These are phyloP conservation scores for Catunica adiposa DNA, from an alignment of 2,329 filamentous ascomycete genomes.

Conservation along the genomic window DNA sequence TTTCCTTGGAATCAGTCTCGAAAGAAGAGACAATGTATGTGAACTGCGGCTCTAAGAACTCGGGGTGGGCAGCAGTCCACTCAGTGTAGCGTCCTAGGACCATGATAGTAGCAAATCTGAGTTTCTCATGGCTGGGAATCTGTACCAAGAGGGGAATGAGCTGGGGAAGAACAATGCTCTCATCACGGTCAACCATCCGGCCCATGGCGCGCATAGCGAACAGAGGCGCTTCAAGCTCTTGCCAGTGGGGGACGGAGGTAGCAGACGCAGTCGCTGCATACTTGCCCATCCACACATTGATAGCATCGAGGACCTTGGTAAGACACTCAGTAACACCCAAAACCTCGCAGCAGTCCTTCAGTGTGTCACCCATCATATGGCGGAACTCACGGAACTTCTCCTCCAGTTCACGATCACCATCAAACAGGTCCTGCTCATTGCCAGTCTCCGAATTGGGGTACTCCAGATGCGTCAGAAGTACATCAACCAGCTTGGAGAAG, in stretches of 20 bases:
- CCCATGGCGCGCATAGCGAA: constrained; percentile 95
- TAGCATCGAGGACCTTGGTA: constrained; percentile 69
- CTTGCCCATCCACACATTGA: constrained; percentile 74
- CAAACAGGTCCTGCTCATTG: constrained; percentile 71
- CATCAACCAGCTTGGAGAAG: constrained; percentile 78
- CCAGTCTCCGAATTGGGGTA: constrained; percentile 63
- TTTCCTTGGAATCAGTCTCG: constrained; percentile 72
- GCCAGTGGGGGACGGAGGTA: constrained; percentile 78
- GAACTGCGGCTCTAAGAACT: constrained; percentile 82
- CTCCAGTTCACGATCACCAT: constrained; percentile 86
- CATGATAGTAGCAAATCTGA: constrained; percentile 98
- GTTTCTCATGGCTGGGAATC: constrained; percentile 88
- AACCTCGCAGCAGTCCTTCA: constrained; percentile 94
- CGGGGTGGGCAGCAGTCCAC: constrained; percentile 88
- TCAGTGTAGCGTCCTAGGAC: constrained; percentile 91
- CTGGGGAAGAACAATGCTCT: constrained; percentile 72
- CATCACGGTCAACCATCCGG: constrained; percentile 82
- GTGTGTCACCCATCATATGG: constrained; percentile 91
- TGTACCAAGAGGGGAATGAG: constrained; percentile 87
- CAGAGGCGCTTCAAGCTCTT: constrained; percentile 83
- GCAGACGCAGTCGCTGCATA: constrained; percentile 61
- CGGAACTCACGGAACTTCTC: constrained; percentile 95
- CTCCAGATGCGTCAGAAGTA: constrained; percentile 79
- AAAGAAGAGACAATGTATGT: constrained; percentile 93
- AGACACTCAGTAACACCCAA: constrained; percentile 87